Evolutionary conservation across 176 grass and related monocot species (phyloP).

Genomic region (Oryza glumipatula): DNA sequence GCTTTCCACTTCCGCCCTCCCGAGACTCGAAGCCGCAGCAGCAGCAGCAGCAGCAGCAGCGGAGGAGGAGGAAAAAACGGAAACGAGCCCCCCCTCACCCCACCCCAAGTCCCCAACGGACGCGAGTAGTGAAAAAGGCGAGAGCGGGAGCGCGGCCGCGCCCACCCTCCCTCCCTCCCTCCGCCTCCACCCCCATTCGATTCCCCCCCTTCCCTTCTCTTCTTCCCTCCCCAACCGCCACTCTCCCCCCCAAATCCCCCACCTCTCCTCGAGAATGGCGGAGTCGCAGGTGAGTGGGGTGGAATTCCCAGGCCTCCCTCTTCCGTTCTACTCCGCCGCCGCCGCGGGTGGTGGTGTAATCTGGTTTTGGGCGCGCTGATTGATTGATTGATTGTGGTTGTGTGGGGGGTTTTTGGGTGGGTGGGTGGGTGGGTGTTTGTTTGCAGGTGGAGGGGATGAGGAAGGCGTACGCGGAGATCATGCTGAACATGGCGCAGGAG

Average conservation of each 20-base stretch:
- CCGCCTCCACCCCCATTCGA: not conserved
- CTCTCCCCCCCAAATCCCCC: not conserved
- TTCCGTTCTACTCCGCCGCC: not conserved
- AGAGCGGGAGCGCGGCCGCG: not conserved
- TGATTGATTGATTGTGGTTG: not conserved
- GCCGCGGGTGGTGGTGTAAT: too few relatives aligned
- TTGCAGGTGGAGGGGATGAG: constrained; percentile 56
- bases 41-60: not conserved
- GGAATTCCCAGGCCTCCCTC: constrained; percentile 13
- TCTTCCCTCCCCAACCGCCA: constrained; percentile 29
- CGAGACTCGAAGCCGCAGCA: not conserved
- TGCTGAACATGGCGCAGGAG: constrained; percentile 83
- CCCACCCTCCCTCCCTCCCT: not conserved
- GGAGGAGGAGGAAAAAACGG: constrained; percentile 1
- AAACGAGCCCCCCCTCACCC: not conserved
- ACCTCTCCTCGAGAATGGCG: constrained; percentile 38
- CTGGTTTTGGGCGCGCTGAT: constrained; percentile 1
- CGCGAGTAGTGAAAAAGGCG: constrained; percentile 4
- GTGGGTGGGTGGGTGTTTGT: not conserved
- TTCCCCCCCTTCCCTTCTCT: not conserved
- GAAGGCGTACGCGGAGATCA: constrained; percentile 79
- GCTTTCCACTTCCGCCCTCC: constrained; percentile 6
- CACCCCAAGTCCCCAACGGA: not conserved
- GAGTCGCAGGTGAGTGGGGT: constrained; percentile 48
- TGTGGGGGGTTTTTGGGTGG: not conserved